phyloP scores from a whole-genome alignment of 2,329 filamentous ascomycete species.

The Fusarium miscanthi region DNA sequence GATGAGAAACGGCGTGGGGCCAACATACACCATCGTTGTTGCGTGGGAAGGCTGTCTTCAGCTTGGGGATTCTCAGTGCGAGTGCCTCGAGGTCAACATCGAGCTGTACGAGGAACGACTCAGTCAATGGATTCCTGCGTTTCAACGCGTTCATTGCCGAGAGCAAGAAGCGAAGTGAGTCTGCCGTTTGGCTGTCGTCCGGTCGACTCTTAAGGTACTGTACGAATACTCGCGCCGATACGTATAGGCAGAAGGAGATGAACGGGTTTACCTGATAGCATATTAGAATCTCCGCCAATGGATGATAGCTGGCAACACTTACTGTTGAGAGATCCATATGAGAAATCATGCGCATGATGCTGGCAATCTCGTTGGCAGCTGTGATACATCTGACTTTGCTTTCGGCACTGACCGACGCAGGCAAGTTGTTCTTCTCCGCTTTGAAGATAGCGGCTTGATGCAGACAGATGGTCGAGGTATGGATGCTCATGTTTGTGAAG shows the following conservation, averaged over 20 bases:
- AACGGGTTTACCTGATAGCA: conserved; percentile 86
- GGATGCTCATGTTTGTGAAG: conserved; percentile 96
- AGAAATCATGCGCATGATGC: conserved; percentile 94
- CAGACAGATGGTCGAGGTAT: conserved; percentile 96
- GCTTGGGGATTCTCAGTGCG: conserved; percentile 69
- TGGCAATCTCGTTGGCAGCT: conserved; percentile 92
- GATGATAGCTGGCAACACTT: conserved; percentile 52
- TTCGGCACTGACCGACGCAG: conserved; percentile 81
- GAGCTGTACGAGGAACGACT: conserved; percentile 93
- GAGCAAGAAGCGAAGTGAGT: conserved; percentile 90
- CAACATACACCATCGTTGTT: conserved; percentile 62
- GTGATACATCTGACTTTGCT: conserved; percentile 94
- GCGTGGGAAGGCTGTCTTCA: conserved; percentile 66
- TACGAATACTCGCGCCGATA: conserved; percentile 94
- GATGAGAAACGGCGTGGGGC: neutral
- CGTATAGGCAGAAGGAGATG: conserved; percentile 93
- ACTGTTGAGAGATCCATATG: conserved; percentile 87
- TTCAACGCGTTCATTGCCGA: conserved; percentile 92
- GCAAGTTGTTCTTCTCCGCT: conserved; percentile 86
- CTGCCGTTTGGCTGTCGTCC: conserved; percentile 80
- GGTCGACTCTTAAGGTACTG: conserved; percentile 96
- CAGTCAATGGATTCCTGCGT: conserved; percentile 87
- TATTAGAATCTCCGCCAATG: conserved; percentile 33
- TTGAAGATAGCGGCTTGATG: conserved; percentile 99
- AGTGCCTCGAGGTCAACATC: conserved; percentile 89